Base-by-base conservation (phyloP, 139 green algal species). In the Chlorella sp. region DNA sequence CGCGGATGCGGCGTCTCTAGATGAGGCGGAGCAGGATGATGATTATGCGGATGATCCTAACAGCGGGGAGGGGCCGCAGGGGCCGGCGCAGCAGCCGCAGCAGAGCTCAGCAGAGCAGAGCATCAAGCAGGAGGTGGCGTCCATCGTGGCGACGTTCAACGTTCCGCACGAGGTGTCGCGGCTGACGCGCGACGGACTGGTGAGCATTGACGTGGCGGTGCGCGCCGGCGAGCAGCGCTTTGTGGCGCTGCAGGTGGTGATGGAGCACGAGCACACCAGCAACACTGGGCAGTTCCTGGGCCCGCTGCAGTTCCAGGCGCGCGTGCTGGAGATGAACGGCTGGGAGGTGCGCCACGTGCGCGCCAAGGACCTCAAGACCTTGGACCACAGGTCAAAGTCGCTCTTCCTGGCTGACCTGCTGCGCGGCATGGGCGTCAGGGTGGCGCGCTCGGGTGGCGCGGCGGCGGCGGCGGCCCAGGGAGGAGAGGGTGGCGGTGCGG, bases 301-400 rank as follows among this genome's bases (percentile, higher is more conserved):
- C 2, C 51, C 50, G 22, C 17, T 49, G 34, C 49, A 63, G 5
- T 34, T 81, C 34, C 31, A 72, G 75, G 29, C 70, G 6, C 34
- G 60, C 29, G 29, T 81, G 35, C 65, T 81, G 50, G 75, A 81
- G 35, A 72, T 69, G 62, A 81, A 81, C 70, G 75, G 75, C 24
- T 81, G 75, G 75, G 75, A 81, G 14, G 75, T 64, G 55, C 55
- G 55, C 24, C 55, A 64, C 27, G 24, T 64, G 22, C 55, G 55
- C 4, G 55, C 55, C 17, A 64, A 31, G 55, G 55, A 64, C 27
- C 24, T 64, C 14, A 64, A 64, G 55, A 31, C 55, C 24, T 20
- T 64, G 55, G 55, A 64, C 42, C 42, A 55, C 17, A 24, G 10
- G 10, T 24, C 10, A 10, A 55, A 55, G 42, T 17, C 42, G 42